Evolutionary conservation across 1,284 basidiomycete species (phyloP), one percentile per base, ranked within the genome.

Genomic region (Chalciporus piperatoides): DNA sequence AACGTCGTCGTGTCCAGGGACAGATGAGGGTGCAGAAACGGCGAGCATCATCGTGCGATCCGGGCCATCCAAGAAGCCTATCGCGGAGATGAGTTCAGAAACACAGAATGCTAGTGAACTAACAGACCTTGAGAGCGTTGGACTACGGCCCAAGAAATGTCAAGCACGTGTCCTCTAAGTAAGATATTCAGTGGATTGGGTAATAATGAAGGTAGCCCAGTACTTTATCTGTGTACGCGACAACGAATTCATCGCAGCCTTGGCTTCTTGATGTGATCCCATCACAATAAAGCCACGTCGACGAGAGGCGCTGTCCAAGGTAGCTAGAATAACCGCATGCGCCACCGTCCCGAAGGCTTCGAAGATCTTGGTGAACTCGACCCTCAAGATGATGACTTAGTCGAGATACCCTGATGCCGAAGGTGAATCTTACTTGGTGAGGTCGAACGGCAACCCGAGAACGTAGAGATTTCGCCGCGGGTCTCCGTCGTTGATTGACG

Each of bases 141-240:
- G 35, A 89, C 86, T 25, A 90, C 86, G 15, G 86, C 86, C 86
- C 86, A 89, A 2, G 86, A 89, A 45, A 89, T 78, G 60, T 89
- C 86, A 39, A 89, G 78, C 19, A 74, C 71, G 59, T 86, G 82
- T 5, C 82, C 84, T 58, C 85, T 88, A 38, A 33, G 48, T 19
- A 23, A 23, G 9, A 17, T 30, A 17, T 53, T 50, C 45, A 59
- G 33, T 25, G 37, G 4, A 1, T 38, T 8, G 6, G 30, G 37
- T 23, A 44, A 6, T 2, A n/a, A 27, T 37, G 6, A 41, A 43
- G 33, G 17, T 47, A 44, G 46, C 44, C 21, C 21, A 48, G 35
- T 41, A 58, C 85, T 82, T 84, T 56, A 86, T 74, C 57, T 84
- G 80, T 27, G 78, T 82, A 41, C 84, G 79, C 28, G 82, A 84